Conservation (phyloP, 192 early-diverging fungal genomes). For the Paraglomus brasilianum region DNA sequence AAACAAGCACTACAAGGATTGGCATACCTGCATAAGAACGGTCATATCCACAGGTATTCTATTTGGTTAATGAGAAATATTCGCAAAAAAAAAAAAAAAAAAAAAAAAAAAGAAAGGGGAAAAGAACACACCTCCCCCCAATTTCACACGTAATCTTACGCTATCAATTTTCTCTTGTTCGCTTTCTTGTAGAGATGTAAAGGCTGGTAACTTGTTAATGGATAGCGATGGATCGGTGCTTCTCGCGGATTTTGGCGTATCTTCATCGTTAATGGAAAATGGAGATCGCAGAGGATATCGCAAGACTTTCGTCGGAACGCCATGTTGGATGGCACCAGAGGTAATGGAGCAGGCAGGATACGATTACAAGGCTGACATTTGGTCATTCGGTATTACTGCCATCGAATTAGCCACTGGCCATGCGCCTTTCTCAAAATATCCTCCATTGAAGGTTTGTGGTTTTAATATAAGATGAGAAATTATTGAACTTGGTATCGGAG, state of each 20-base stretch:
- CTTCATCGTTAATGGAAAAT: slow-evolving; percentile 62
- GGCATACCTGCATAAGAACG: slow-evolving; percentile 63
- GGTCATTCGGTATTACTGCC: slow-evolving; percentile 89
- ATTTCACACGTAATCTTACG: not conserved
- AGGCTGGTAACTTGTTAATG: slow-evolving; percentile 69
- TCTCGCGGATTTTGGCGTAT: slow-evolving; percentile 71
- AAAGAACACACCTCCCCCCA: too few relatives aligned
- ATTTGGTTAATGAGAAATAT: not conserved
- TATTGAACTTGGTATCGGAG: not conserved
- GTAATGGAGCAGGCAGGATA: slow-evolving; percentile 93
- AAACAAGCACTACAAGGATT: slow-evolving; percentile 72
- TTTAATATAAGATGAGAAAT: not conserved
- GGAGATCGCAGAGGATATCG: slow-evolving; percentile 58
- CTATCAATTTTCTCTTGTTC: not conserved
- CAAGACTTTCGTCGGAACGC: slow-evolving; percentile 75
- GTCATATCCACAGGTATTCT: slow-evolving; percentile 58
- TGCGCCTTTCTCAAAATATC: slow-evolving; percentile 86
- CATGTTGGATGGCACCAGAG: slow-evolving; percentile 73
- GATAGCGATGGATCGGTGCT: slow-evolving; percentile 64
- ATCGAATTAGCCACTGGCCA: slow-evolving; percentile 84
- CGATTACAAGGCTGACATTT: slow-evolving; percentile 89
- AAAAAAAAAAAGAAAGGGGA: too few relatives aligned
- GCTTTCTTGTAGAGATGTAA: slow-evolving; percentile 57
- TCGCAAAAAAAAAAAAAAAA: not conserved
- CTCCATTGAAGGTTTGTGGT: slow-evolving; percentile 70